Evolutionary conservation across 306 rosid species (phyloP).

Genomic region (Canavalia gladiata): DNA sequence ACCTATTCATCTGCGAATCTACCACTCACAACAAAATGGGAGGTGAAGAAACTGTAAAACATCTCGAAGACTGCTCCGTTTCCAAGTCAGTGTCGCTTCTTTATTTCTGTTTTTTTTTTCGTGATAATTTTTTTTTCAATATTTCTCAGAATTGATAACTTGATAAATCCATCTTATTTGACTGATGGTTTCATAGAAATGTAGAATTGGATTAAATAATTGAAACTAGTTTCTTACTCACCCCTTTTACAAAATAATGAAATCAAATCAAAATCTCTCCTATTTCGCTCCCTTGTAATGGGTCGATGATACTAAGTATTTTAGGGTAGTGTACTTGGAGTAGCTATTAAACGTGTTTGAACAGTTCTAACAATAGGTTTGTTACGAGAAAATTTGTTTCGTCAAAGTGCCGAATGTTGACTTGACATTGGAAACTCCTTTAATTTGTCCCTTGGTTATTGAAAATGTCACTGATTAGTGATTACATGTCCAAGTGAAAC

Average conservation of each 20-base stretch:
- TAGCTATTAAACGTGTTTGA: neutral
- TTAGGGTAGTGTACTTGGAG: conserved; percentile 2
- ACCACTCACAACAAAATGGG: conserved; percentile 54
- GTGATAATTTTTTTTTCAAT: neutral
- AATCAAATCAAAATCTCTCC: neutral
- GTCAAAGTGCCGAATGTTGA: neutral
- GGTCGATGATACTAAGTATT: neutral
- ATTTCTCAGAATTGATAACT: conserved; percentile 13
- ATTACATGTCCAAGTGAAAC: neutral
- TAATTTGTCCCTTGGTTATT: neutral
- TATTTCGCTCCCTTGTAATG: conserved; percentile 18
- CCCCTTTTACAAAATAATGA: neutral
- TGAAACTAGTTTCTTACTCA: neutral
- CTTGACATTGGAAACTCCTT: neutral
- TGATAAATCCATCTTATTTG: conserved; percentile 14
- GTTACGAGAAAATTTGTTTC: neutral
- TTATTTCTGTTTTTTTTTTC: neutral
- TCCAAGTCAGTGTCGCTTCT: conserved; percentile 67
- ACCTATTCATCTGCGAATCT: neutral
- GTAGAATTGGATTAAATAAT: neutral
- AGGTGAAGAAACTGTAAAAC: conserved; percentile 77
- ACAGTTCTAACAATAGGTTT: conserved; percentile 8
- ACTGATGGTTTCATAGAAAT: neutral
- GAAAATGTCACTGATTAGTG: neutral
- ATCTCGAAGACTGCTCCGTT: conserved; percentile 90